Base-by-base conservation (phyloP, 108 stramenopile genomes). In the Cyclotella sp. region DNA sequence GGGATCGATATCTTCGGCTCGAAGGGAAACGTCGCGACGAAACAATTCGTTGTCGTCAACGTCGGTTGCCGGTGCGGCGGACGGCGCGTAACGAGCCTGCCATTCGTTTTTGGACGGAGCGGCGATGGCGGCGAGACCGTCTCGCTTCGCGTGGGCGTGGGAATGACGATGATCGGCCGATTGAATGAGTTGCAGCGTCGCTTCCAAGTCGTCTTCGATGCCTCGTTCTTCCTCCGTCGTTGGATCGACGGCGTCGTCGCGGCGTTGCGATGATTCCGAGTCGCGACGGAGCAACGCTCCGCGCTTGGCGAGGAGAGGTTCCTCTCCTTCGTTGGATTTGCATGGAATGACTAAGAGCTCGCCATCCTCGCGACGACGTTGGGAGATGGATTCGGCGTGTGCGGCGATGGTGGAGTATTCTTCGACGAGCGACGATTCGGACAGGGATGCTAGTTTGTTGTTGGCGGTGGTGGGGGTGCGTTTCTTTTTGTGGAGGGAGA, bases 341-440 rank as follows among this genome's bases (percentile, higher is more conserved):
- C 82, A 83, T 12, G 82, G 82, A 57, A 83, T 83, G 9, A 83
- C 78, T 60, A 83, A 53, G 41, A 82, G 54, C 8, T 68, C 66
- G 8, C 75, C 81, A 55, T 82, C 75, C 43, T 82, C 75, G 26
- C 53, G 60, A 11, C 81, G 81, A 40, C 66, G 60, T 60, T 76
- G 69, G 0, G 81, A 82, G 11, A 82, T 54, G 11, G 70, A 63
- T 40, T 76, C 70, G 18, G 81, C 81, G 13, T 82, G 74, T 27
- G 71, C 75, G 44, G 81, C 81, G 27, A 82, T 76, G 19, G 81
- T 82, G 41, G 65, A 51, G 64, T 82, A 82, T 51, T 82, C 81
- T 44, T 82, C 75, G 3, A 51, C 81, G 26, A 75, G 41, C 3
- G 63, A 21, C 3, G 29, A 1, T 0, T 76, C 75, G 7, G 53